Evolutionary conservation across 495 filamentous ascomycete species (phyloP).

Genomic region (Podospora conica): DNA sequence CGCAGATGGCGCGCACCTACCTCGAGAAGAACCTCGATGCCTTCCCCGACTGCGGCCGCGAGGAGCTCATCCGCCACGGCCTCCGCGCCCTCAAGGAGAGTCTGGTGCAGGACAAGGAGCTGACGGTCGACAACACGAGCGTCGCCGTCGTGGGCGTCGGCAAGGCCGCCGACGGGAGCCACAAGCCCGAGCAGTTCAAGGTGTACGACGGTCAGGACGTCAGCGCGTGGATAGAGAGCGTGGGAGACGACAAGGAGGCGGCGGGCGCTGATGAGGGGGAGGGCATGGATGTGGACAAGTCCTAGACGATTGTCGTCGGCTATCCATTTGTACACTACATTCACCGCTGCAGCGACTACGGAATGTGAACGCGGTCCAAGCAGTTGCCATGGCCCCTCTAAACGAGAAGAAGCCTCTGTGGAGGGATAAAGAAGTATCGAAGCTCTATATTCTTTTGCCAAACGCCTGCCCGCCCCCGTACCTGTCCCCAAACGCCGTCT

Average conservation of each 20-base stretch:
- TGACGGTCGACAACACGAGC: conserved; percentile 93
- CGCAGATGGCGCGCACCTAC: conserved; percentile 96
- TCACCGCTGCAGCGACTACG: background rate
- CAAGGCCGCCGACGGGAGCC: conserved; percentile 38
- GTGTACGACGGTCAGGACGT: conserved; percentile 87
- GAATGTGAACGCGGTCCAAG: background rate
- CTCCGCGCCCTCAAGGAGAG: conserved; percentile 91
- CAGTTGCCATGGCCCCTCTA: background rate
- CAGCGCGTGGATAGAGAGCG: conserved; percentile 65
- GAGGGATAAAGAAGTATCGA: background rate
- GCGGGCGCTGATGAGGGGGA: conserved; percentile 44
- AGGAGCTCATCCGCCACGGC: conserved; percentile 87
- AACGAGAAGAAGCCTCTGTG: background rate
- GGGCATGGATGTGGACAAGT: conserved; percentile 73
- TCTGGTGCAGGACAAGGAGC: conserved; percentile 90
- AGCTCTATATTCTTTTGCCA: conserved; percentile 6
- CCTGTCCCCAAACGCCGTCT: background rate
- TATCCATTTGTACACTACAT: background rate
- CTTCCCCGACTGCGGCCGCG: conserved; percentile 64
- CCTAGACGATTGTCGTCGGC: conserved; percentile 18
- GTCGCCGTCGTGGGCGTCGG: conserved; percentile 71
- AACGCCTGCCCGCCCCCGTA: background rate
- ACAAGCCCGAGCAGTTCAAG: conserved; percentile 73
- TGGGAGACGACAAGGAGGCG: conserved; percentile 53
- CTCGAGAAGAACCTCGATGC: conserved; percentile 83